Conservation (phyloP, 805 yeast genomes). For the Yarrowia osloensis region DNA sequence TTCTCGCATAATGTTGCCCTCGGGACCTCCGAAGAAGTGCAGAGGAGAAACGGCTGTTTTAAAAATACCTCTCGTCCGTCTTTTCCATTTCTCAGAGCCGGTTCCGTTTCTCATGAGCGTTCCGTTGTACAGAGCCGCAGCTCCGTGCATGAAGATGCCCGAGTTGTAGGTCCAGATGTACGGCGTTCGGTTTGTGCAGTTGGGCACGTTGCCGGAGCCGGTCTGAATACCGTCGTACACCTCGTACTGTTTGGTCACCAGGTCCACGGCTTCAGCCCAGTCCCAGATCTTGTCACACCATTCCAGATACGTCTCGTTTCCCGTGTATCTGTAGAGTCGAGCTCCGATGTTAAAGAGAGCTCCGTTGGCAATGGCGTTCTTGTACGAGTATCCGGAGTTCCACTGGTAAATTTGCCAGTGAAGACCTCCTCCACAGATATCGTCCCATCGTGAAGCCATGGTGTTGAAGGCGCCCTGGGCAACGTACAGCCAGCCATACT, state of each 20-base stretch:
- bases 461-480: slow-evolving; percentile 90
- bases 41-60: slow-evolving; percentile 49
- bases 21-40: slow-evolving; percentile 45
- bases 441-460: slow-evolving; percentile 89
- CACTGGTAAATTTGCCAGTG: slow-evolving; percentile 96
- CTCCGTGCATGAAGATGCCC: slow-evolving; percentile 67
- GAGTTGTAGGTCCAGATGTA: slow-evolving; percentile 75
- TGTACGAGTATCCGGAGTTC: slow-evolving; percentile 93
- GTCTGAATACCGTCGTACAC: slow-evolving; percentile 45
- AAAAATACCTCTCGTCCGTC: slow-evolving; percentile 53
- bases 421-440: slow-evolving; percentile 79
- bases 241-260: slow-evolving; percentile 50
- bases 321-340: slow-evolving; percentile 79
- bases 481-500: slow-evolving; percentile 79
- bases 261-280: slow-evolving; percentile 68
- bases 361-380: slow-evolving; percentile 87
- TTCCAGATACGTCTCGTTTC: slow-evolving; percentile 68
- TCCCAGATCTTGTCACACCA: slow-evolving; percentile 77
- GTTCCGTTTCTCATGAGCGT: slow-evolving; percentile 36
- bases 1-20: slow-evolving; percentile 60
- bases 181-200: slow-evolving; percentile 54
- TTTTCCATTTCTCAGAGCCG: slow-evolving; percentile 64
- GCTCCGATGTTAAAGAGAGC: slow-evolving; percentile 86
- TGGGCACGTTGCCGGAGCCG: slow-evolving; percentile 38
- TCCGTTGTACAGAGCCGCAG: slow-evolving; percentile 63